Evolutionary conservation across 164 flowering plant genomes (phyloP).

Genomic region (Vitis labrusca): DNA sequence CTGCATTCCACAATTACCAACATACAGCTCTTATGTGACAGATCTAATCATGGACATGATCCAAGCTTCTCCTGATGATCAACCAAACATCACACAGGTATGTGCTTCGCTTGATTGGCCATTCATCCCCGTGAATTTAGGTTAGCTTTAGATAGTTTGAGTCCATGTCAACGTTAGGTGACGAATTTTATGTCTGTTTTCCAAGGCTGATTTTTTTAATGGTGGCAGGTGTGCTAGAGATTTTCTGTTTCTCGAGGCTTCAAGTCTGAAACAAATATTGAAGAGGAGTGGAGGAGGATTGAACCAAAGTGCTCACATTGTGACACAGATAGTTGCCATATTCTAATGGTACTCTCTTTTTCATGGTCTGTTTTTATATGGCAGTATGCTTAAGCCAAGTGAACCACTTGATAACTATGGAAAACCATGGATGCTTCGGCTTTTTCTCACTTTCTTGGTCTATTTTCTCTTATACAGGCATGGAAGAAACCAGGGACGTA

Average conservation of each 20-base stretch:
- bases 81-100: constrained; percentile 94
- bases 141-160: constrained; percentile 81
- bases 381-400: too few species aligned
- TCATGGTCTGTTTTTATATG: too few species aligned
- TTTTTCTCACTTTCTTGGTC: constrained; percentile 9
- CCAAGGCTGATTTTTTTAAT: constrained; percentile 28
- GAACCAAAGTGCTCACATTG: too few species aligned
- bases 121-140: constrained; percentile 84
- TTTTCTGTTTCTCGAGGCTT: too few species aligned
- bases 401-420: too few species aligned
- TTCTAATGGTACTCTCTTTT: too few species aligned
- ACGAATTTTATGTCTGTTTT: constrained; percentile 25
- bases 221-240: constrained; percentile 25
- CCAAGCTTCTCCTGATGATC: constrained; percentile 79
- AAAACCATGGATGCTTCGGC: too few species aligned
- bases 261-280: too few species aligned
- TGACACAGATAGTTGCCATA: too few species aligned
- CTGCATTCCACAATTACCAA: constrained; percentile 88
- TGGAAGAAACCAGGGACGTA: too few species aligned
- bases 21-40: constrained; percentile 51
- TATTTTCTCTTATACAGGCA: too few species aligned
- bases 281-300: constrained; percentile 45
- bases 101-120: constrained; percentile 95
- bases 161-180: constrained; percentile 36
- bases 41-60: constrained; percentile 91